These are phyloP conservation scores for Thalassiosira hispida DNA, from an alignment of 352 stramenopile species.

Conservation along the genomic window DNA sequence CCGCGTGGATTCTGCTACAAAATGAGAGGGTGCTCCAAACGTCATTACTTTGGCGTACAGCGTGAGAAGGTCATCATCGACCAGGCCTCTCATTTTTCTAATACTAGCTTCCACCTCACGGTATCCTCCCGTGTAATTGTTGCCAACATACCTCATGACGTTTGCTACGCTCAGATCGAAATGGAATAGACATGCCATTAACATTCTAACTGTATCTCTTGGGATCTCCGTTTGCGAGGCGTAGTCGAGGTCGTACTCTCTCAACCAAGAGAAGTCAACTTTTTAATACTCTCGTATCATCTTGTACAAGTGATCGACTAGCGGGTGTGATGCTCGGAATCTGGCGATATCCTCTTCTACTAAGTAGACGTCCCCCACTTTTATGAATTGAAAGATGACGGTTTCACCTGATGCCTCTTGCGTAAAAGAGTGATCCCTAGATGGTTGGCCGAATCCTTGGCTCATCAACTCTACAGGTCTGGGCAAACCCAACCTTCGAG, in stretches of 20 bases:
- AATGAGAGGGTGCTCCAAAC: not conserved
- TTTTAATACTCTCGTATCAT: slow-evolving; percentile 2
- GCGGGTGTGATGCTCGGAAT: not conserved
- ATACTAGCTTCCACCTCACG: slow-evolving; percentile 7
- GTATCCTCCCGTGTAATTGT: slow-evolving; percentile 27
- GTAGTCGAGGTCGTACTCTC: slow-evolving; percentile 17
- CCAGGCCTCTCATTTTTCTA: not conserved
- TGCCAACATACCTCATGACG: slow-evolving; percentile 12
- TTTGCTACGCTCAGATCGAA: slow-evolving; percentile 20
- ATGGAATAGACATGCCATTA: slow-evolving; percentile 23
- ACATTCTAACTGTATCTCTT: not conserved
- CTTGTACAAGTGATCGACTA: slow-evolving; percentile 10
- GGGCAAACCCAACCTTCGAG: no score
- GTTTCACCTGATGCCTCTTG: slow-evolving; percentile 35
- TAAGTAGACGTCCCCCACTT: not conserved
- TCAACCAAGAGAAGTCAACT: slow-evolving; percentile 19
- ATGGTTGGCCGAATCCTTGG: slow-evolving; percentile 1
- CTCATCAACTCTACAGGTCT: not conserved
- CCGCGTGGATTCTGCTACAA: not conserved
- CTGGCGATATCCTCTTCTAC: not conserved
- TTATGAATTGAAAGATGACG: slow-evolving; percentile 7
- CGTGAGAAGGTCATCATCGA: not conserved
- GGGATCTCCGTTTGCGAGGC: slow-evolving; percentile 2
- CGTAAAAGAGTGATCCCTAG: slow-evolving; percentile 14
- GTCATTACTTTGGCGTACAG: not conserved